A percentile compares a stretch with the other conserved stretches of the same genome.
These are phyloP conservation scores for Aspergillus diversus DNA, from an alignment of 495 filamentous ascomycete species.

Conservation along the genomic window DNA sequence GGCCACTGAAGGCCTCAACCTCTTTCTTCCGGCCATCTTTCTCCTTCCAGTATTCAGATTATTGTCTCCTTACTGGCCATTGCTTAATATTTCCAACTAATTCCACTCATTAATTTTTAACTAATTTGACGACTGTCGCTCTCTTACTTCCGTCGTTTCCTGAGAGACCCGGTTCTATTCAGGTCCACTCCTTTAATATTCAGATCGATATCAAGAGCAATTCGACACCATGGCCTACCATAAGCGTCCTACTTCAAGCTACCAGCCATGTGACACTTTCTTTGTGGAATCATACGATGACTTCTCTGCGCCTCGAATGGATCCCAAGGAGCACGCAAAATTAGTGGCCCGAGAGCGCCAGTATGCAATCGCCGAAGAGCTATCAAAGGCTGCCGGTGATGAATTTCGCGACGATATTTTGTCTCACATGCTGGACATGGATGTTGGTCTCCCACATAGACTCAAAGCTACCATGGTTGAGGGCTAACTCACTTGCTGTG, in stretches of 20 bases:
- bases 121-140: constrained; percentile 58
- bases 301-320: constrained; percentile 38
- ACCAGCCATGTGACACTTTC: constrained; percentile 72
- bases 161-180: constrained; percentile 39
- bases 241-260: constrained; percentile 51
- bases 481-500: constrained; percentile 32
- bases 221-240: constrained; percentile 74
- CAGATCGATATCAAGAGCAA: constrained; percentile 26
- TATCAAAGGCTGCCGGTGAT: constrained; percentile 78
- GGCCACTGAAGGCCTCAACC: constrained; percentile 40
- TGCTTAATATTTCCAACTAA: constrained; percentile 58
- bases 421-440: constrained; percentile 93
- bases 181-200: constrained; percentile 39
- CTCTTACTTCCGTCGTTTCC: constrained; percentile 56
- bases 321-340: constrained; percentile 69
- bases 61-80: constrained; percentile 48
- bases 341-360: constrained; percentile 75
- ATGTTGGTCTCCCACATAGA: constrained; percentile 60
- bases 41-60: constrained; percentile 38
- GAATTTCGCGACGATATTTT: constrained; percentile 94
- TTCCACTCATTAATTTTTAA: constrained; percentile 57
- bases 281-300: constrained; percentile 87
- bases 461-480: background rate
- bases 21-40: constrained; percentile 47
- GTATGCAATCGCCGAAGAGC: constrained; percentile 80